These are phyloP conservation scores for Somion occarium DNA, from an alignment of 1,284 basidiomycete genomes.

Conservation along the genomic window DNA sequence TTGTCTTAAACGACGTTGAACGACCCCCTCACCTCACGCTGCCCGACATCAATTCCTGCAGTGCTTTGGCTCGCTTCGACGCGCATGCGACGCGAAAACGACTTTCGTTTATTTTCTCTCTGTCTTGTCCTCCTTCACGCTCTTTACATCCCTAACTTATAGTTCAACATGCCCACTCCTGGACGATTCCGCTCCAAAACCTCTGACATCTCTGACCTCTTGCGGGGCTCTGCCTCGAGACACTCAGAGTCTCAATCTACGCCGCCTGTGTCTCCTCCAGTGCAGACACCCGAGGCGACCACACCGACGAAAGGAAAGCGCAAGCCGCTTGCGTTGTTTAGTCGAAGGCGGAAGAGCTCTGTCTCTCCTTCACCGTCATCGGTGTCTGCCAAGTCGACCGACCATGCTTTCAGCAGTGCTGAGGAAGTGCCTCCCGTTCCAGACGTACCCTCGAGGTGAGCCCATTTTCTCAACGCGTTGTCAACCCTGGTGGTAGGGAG, in stretches of 20 bases:
- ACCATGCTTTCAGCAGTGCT: neutral
- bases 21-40: neutral
- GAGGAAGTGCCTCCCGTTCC: constrained; percentile 7
- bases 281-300: constrained; percentile 8
- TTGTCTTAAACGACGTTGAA: neutral
- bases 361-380: constrained; percentile 14
- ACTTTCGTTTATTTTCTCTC: neutral
- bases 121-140: neutral
- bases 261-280: constrained; percentile 15
- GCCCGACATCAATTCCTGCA: neutral
- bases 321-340: constrained; percentile 23
- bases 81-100: neutral
- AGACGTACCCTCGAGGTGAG: constrained; percentile 5
- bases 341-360: constrained; percentile 23
- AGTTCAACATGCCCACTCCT: constrained; percentile 18
- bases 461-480: too few relatives aligned
- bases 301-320: constrained; percentile 18
- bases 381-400: constrained; percentile 3
- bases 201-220: constrained; percentile 30
- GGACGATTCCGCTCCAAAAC: constrained; percentile 28
- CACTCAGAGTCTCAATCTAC: constrained; percentile 12
- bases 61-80: neutral
- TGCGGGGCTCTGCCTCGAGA: constrained; percentile 20
- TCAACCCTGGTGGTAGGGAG: neutral
- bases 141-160: neutral